Evolutionary conservation across 1,284 basidiomycete species (phyloP).

Genomic region (Earliella scabrosa): DNA sequence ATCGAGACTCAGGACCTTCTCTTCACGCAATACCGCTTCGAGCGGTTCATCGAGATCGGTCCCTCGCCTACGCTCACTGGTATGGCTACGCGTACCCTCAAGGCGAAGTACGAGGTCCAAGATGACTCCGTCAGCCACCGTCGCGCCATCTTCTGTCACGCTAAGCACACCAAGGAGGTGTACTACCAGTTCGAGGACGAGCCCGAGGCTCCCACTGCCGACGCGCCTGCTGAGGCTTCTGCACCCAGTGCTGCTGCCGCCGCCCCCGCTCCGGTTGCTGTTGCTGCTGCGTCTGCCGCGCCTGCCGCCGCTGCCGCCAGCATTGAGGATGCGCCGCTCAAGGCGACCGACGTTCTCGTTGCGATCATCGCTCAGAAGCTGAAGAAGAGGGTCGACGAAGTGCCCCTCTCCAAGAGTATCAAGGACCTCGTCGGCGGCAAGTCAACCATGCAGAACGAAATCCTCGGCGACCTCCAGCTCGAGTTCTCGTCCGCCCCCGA

Average conservation of each 20-base stretch:
- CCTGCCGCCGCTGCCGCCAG: conserved; percentile 68
- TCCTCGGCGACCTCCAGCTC: conserved; percentile 90
- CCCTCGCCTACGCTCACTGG: conserved; percentile 96
- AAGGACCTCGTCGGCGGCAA: conserved; percentile 99
- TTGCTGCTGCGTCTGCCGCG: conserved; percentile 47
- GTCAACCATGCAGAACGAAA: conserved; percentile 97
- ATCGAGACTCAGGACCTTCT: conserved; percentile 98
- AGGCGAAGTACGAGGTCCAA: conserved; percentile 92
- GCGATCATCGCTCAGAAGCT: conserved; percentile 96
- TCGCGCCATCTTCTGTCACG: conserved; percentile 88
- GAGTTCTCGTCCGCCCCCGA: conserved; percentile 93
- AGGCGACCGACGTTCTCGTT: conserved; percentile 88
- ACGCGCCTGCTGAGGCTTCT: conserved; percentile 43
- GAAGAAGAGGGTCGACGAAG: conserved; percentile 91
- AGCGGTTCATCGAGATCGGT: conserved; percentile 94
- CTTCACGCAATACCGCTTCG: conserved; percentile 89
- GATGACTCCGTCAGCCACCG: conserved; percentile 86
- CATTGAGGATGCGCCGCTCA: conserved; percentile 90
- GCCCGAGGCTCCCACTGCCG: conserved; percentile 52
- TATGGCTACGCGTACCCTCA: conserved; percentile 94
- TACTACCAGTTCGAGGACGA: conserved; percentile 99
- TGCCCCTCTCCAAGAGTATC: conserved; percentile 94
- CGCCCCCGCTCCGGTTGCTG: conserved; percentile 46
- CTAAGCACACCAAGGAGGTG: conserved; percentile 96
- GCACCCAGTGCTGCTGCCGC: conserved; percentile 49